Conservation (phyloP, 2,329 filamentous ascomycete species). For the Lachnellula suecica region DNA sequence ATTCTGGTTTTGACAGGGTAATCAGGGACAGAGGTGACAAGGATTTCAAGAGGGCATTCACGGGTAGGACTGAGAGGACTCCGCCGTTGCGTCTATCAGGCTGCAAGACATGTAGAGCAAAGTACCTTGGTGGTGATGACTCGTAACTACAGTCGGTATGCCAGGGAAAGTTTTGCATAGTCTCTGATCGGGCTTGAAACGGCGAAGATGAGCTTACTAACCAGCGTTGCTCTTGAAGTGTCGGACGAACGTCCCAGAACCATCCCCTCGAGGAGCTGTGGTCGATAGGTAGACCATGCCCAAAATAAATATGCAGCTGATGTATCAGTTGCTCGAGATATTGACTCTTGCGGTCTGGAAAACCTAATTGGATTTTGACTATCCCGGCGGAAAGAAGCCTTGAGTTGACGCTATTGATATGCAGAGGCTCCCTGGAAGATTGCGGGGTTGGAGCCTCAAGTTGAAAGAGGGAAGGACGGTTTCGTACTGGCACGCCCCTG, state of each 20-base stretch:
- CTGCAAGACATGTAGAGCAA: constrained; percentile 30
- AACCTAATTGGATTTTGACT: neutral
- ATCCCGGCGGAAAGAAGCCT: constrained; percentile 1
- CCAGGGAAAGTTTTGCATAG: constrained; percentile 32
- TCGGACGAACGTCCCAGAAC: constrained; percentile 31
- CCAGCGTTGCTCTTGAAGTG: constrained; percentile 7
- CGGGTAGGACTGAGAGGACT: constrained; percentile 22
- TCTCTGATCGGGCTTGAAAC: constrained; percentile 25
- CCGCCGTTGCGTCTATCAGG: constrained; percentile 26
- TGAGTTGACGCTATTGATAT: neutral
- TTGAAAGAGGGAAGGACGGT: neutral
- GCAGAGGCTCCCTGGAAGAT: neutral
- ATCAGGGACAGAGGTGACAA: constrained; percentile 13
- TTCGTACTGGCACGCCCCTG: too few relatives aligned
- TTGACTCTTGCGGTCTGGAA: constrained; percentile 1
- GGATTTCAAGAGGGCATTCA: constrained; percentile 17
- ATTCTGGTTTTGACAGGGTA: constrained; percentile 20
- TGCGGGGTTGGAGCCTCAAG: neutral
- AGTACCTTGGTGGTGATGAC: constrained; percentile 25
- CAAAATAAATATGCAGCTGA: neutral
- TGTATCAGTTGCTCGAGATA: constrained; percentile 1
- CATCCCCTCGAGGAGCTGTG: constrained; percentile 27
- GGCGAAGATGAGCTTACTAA: neutral
- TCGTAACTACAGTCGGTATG: constrained; percentile 33
- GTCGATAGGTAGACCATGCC: constrained; percentile 23